Conservation (phyloP, 2,329 filamentous ascomycete genomes). For the Fusarium succisae region DNA sequence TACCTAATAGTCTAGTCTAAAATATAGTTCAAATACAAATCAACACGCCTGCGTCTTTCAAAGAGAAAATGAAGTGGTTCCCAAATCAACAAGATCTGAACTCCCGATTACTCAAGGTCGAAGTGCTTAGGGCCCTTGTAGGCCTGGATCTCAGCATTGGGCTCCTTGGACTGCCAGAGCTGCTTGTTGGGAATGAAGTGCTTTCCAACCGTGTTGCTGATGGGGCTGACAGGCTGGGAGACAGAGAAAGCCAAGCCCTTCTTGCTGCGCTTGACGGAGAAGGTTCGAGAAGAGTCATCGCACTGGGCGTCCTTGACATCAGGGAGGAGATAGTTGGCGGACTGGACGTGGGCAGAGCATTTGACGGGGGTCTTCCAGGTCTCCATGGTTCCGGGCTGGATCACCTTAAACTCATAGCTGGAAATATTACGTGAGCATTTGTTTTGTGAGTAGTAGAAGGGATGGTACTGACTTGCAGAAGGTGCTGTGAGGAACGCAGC, state of each 20-base stretch:
- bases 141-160: constrained; percentile 41
- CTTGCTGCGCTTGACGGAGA: constrained; percentile 33
- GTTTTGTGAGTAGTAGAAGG: not conserved
- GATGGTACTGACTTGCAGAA: constrained; percentile 11
- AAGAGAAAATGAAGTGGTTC: not conserved
- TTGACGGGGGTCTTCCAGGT: constrained; percentile 31
- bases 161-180: not conserved
- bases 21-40: not conserved
- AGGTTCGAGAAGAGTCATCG: constrained; percentile 44
- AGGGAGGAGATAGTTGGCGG: constrained; percentile 42
- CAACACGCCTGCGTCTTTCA: not conserved
- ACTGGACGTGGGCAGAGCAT: constrained; percentile 37
- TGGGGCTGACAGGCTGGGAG: constrained; percentile 41
- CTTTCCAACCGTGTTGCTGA: constrained; percentile 37
- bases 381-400: constrained; percentile 38
- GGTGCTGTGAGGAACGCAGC: constrained; percentile 19
- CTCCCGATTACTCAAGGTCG: not conserved
- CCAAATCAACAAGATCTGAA: not conserved
- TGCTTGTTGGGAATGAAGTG: constrained; percentile 40
- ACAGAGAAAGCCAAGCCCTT: constrained; percentile 42
- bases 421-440: not conserved
- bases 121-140: constrained; percentile 43
- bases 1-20: not conserved
- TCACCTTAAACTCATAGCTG: constrained; percentile 28
- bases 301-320: constrained; percentile 43